phyloP scores from a whole-genome alignment of 2,329 filamentous ascomycete species.

The Polytolypa hystricis region DNA sequence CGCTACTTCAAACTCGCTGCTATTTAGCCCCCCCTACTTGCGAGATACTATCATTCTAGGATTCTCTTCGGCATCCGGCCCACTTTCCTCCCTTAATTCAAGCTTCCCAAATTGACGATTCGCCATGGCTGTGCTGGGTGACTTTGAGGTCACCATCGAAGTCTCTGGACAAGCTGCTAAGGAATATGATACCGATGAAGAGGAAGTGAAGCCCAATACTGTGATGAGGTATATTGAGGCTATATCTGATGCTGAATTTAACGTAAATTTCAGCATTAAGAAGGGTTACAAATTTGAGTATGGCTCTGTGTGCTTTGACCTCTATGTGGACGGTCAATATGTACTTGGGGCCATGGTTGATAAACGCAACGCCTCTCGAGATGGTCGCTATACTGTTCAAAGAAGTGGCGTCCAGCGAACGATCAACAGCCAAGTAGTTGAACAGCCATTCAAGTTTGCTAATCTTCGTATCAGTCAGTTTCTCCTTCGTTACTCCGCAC shows the following conservation, averaged over 20 bases:
- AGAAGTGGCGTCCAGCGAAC: background rate
- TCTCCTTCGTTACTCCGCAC: too few species aligned
- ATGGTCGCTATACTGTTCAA: background rate
- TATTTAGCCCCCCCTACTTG: too few species aligned
- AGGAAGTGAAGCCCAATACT: constrained; percentile 6
- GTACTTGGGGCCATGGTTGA: constrained; percentile 4
- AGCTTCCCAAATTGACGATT: too few species aligned
- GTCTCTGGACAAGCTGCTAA: constrained; percentile 12
- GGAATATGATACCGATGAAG: constrained; percentile 18
- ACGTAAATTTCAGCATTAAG: constrained; percentile 9
- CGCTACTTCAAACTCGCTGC: too few species aligned
- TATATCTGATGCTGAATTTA: constrained; percentile 17
- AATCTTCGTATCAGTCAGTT: too few species aligned
- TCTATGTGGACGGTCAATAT: constrained; percentile 15
- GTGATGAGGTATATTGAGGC: constrained; percentile 24
- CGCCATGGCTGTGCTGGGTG: constrained; percentile 12
- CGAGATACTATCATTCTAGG: too few species aligned
- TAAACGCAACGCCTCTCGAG: background rate
- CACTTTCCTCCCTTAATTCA: too few species aligned
- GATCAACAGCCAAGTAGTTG: background rate
- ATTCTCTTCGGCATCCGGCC: too few species aligned
- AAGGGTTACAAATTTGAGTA: constrained; percentile 5
- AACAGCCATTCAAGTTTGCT: constrained; percentile 14
- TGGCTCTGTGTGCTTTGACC: constrained; percentile 7
- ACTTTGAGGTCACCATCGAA: constrained; percentile 8